Percentiles rank a stretch among this genome's conserved stretches.
These are phyloP conservation scores for Pisolithus microcarpus DNA, from an alignment of 768 basidiomycete species.

Conservation along the genomic window DNA sequence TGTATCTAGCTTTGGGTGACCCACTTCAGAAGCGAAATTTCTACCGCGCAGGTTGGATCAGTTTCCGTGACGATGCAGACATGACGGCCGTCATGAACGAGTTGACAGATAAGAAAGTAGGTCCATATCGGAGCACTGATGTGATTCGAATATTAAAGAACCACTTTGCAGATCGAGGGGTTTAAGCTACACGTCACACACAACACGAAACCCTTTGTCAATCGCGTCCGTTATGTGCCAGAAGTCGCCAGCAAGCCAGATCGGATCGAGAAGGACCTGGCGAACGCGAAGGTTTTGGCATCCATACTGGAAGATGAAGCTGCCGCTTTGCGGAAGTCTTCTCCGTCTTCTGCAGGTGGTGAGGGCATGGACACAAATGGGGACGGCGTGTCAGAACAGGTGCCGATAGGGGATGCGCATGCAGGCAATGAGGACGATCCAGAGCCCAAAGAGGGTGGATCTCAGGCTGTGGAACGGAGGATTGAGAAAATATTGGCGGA, in stretches of 20 bases:
- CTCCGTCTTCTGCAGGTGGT: conserved; percentile 11
- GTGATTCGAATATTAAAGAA: conserved; percentile 1
- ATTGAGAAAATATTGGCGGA: conserved; percentile 71
- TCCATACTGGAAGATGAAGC: conserved; percentile 69
- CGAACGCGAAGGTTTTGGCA: conserved; percentile 66
- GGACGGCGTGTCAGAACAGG: conserved; percentile 24
- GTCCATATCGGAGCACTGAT: not conserved
- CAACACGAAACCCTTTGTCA: conserved; percentile 69
- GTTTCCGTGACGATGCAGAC: conserved; percentile 78
- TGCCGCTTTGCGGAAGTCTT: conserved; percentile 39
- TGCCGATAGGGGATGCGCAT: conserved; percentile 23
- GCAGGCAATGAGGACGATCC: conserved; percentile 37
- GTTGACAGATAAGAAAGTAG: conserved; percentile 80
- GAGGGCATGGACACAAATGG: conserved; percentile 23
- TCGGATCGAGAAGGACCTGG: conserved; percentile 74
- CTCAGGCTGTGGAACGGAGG: conserved; percentile 73
- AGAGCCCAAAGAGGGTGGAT: conserved; percentile 60
- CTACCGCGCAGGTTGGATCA: conserved; percentile 92
- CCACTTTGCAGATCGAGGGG: conserved; percentile 67
- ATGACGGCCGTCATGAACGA: conserved; percentile 67
- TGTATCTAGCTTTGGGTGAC: conserved; percentile 86
- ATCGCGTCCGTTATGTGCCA: conserved; percentile 73
- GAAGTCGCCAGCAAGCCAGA: conserved; percentile 76
- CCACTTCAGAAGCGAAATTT: conserved; percentile 90
- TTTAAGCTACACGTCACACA: conserved; percentile 91